Conservation (phyloP, 352 stramenopile genomes). For the Thalassiosira hispida region DNA sequence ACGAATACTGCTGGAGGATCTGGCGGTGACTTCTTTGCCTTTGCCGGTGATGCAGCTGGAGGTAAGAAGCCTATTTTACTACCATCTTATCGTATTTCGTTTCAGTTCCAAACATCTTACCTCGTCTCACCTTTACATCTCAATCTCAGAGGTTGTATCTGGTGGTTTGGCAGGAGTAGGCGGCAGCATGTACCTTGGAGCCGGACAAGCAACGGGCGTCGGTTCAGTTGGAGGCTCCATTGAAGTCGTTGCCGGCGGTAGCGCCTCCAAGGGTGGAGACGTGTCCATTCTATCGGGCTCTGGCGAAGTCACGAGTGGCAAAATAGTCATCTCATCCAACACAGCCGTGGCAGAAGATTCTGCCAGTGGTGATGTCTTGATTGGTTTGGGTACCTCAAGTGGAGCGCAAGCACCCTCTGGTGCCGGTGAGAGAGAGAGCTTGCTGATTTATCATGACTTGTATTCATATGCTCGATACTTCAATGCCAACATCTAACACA, state of each 20-base stretch:
- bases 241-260: slow-evolving; percentile 16
- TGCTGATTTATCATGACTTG: too few relatives aligned
- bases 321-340: slow-evolving; percentile 23
- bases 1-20: slow-evolving; percentile 35
- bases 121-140: not conserved
- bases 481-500: too few relatives aligned
- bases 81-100: too few relatives aligned
- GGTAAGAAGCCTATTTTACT: slow-evolving; percentile 14
- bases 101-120: not conserved
- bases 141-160: slow-evolving; percentile 23
- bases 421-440: not conserved
- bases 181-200: slow-evolving; percentile 37
- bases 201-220: slow-evolving; percentile 29
- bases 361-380: slow-evolving; percentile 19
- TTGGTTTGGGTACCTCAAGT: slow-evolving; percentile 27
- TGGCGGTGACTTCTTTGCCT: slow-evolving; percentile 44
- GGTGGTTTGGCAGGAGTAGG: slow-evolving; percentile 28
- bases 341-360: not conserved
- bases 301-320: slow-evolving; percentile 28
- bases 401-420: slow-evolving; percentile 19
- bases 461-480: too few relatives aligned
- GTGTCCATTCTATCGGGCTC: slow-evolving; percentile 32
- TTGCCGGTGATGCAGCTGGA: slow-evolving; percentile 44
- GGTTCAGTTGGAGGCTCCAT: slow-evolving; percentile 36
- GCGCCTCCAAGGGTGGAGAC: slow-evolving; percentile 20